These are phyloP conservation scores for Apiospora marii DNA, from an alignment of 2,329 filamentous ascomycete genomes.

Conservation along the genomic window DNA sequence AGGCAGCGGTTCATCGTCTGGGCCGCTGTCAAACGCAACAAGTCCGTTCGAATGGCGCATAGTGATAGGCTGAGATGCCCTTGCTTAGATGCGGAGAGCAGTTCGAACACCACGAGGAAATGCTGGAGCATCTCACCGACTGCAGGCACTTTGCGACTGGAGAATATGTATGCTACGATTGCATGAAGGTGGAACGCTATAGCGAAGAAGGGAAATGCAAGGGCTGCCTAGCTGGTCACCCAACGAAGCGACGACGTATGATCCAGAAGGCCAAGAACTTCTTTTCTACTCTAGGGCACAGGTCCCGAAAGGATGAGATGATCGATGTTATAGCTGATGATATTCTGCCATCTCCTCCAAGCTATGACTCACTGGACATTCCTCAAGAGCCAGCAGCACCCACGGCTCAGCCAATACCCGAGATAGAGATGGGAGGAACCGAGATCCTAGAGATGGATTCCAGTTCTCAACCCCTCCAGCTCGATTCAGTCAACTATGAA, in stretches of 20 bases:
- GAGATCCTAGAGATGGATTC: slow-evolving; percentile 64
- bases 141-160: slow-evolving; percentile 57
- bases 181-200: slow-evolving; percentile 60
- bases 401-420: slow-evolving; percentile 29
- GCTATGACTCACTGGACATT: slow-evolving; percentile 53
- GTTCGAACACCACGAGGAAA: slow-evolving; percentile 60
- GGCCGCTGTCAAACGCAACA: slow-evolving; percentile 63
- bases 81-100: slow-evolving; percentile 58
- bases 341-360: slow-evolving; percentile 49
- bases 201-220: slow-evolving; percentile 58
- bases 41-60: slow-evolving; percentile 53
- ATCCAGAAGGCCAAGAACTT: slow-evolving; percentile 61
- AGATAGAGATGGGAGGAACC: slow-evolving; percentile 56
- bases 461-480: slow-evolving; percentile 42
- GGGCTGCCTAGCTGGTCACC: slow-evolving; percentile 56
- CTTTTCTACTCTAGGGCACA: slow-evolving; percentile 61
- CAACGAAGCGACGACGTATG: slow-evolving; percentile 58
- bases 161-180: slow-evolving; percentile 65
- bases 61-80: slow-evolving; percentile 59
- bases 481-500: slow-evolving; percentile 39
- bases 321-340: slow-evolving; percentile 43
- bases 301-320: slow-evolving; percentile 48
- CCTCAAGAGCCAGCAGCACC: slow-evolving; percentile 32
- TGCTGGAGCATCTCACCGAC: slow-evolving; percentile 60
- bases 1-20: slow-evolving; percentile 64